Evolutionary conservation across 2,329 filamentous ascomycete genomes (phyloP).

Genomic region (Sphaerulina vaccinii): DNA sequence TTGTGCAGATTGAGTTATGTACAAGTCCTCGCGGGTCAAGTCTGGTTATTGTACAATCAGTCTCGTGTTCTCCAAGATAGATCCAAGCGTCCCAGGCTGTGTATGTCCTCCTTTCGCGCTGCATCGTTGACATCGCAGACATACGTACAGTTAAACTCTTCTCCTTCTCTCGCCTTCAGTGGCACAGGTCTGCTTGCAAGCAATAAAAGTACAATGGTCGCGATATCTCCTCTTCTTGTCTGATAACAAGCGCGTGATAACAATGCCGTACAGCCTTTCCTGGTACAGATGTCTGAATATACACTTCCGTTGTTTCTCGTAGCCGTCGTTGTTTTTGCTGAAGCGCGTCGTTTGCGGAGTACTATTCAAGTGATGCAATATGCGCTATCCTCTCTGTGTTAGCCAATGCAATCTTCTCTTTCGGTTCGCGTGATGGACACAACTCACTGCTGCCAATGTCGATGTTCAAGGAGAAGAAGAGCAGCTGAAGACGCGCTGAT

Average conservation of each 20-base stretch:
- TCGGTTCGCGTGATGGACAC: background rate
- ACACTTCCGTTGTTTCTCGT: conserved; percentile 1
- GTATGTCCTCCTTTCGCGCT: conserved; percentile 6
- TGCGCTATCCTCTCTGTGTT: background rate
- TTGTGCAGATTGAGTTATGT: conserved; percentile 21
- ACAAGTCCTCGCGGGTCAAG: conserved; percentile 25
- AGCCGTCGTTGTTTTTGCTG: no score
- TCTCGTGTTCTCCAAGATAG: conserved; percentile 18
- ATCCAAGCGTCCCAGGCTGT: conserved; percentile 1
- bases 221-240: background rate
- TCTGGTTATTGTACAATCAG: conserved; percentile 29
- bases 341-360: background rate
- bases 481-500: background rate
- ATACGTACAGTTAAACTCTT: conserved; percentile 27
- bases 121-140: conserved; percentile 18
- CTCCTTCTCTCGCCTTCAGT: background rate
- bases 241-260: background rate
- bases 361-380: background rate
- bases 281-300: conserved; percentile 7
- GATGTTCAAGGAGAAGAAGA: background rate
- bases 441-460: conserved; percentile 3
- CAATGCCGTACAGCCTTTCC: background rate
- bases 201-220: conserved; percentile 7
- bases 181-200: background rate
- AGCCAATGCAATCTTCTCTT: background rate